Percentiles rank a stretch among this genome's conserved stretches.
phyloP scores from a whole-genome alignment of 768 basidiomycete genomes.

The Gyrodon lividus region DNA sequence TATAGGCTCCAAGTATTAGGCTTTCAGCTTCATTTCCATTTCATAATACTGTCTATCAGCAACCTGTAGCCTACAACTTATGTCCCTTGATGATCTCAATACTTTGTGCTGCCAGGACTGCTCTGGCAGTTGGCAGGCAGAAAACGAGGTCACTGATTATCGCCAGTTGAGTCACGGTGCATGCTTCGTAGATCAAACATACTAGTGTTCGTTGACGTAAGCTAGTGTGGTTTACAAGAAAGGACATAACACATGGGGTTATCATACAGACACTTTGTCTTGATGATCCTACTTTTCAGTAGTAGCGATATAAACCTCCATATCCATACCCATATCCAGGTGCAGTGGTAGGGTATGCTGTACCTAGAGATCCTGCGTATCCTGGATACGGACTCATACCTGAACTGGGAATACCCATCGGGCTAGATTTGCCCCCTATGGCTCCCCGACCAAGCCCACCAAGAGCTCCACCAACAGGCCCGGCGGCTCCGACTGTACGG shows the following conservation, averaged over 20 bases:
- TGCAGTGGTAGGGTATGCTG: neutral
- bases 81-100: too few species aligned
- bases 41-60: too few species aligned
- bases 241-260: neutral
- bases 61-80: too few species aligned
- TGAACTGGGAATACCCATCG: neutral
- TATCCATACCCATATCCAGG: slow-evolving; percentile 3
- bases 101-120: too few species aligned
- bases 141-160: too few species aligned
- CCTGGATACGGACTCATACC: neutral
- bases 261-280: neutral
- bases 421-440: neutral
- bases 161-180: too few species aligned
- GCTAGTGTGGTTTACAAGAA: neutral
- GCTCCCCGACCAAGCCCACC: slow-evolving; percentile 3
- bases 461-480: slow-evolving; percentile 1
- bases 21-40: too few species aligned
- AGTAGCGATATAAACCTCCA: slow-evolving; percentile 2
- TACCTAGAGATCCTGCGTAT: neutral
- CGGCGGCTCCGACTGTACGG: neutral
- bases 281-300: neutral
- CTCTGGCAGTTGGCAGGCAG: too few species aligned
- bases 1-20: too few species aligned
- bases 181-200: too few species aligned
- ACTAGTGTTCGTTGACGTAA: neutral